Base-by-base conservation (phyloP, 805 yeast species). In the Sugiyamaella mastotermitis region DNA sequence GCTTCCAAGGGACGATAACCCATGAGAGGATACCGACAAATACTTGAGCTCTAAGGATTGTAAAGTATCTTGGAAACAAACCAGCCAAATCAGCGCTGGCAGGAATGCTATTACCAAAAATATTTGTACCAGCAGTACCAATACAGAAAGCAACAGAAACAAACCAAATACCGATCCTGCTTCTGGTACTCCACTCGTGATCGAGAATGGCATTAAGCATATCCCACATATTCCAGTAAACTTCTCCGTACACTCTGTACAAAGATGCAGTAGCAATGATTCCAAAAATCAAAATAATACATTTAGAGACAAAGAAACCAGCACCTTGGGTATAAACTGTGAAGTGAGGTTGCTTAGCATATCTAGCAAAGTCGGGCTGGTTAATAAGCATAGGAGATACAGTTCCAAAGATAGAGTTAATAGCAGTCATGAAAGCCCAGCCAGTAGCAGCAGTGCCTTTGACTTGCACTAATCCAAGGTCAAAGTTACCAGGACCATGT, bases 11-110 rank as follows among this genome's bases (percentile, higher is more conserved):
- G 37, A 40, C 46, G 29, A 42, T 39, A 24, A 37, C 39, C 32
- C 40, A 42, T 16, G 46, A 42, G 14, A 42, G 27, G 11, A 42
- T 17, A 13, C 38, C 33, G 23, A 40, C 35, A 14, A 42, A 22
- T 23, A 42, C 23, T 31, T 42, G 46, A 14, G 83, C 83, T 50
- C 84, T 68, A 53, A 76, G 65, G 38, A 76, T 74, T 57, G 71
- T 77, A 48, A 78, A 56, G 60, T 66, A 77, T 35, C 69, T 68
- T 5, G 83, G 83, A 40, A 74, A 65, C 51, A 76, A 56, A 1
- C 77, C 68, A 5, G 78, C 63, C 45, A 74, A 62, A 51, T 77
- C 83, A 14, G 43, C 31, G 54, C 45, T 5, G 63, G 55, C 13
- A 56, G 55, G 47, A 65, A 72, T 53, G 69, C 70, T 3, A 70